A percentile compares a stretch with the other conserved stretches of the same genome.
These are phyloP conservation scores for Aureobasidium sp. DNA, from an alignment of 2,329 filamentous ascomycete species.

Conservation along the genomic window DNA sequence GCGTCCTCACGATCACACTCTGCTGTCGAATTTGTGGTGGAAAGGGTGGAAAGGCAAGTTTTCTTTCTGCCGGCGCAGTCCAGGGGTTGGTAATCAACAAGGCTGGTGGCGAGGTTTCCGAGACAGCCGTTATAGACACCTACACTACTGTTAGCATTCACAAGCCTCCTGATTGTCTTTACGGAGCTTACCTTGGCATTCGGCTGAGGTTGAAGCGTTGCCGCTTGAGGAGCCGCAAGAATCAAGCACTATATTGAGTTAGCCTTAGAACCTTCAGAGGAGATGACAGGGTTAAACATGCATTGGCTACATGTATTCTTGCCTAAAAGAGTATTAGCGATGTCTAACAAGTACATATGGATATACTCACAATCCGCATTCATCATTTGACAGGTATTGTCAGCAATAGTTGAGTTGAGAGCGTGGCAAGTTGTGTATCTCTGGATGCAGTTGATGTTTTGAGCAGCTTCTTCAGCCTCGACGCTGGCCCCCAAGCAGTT, in stretches of 20 bases:
- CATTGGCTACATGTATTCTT: neutral
- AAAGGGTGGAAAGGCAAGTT: neutral
- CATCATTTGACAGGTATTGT: neutral
- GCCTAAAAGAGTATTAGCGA: neutral
- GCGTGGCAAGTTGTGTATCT: neutral
- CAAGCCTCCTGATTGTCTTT: no score
- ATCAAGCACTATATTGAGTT: neutral
- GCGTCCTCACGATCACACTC: no score
- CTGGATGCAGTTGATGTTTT: slow-evolving; percentile 1
- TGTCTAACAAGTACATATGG: neutral
- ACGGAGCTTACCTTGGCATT: neutral
- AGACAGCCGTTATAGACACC: slow-evolving; percentile 10
- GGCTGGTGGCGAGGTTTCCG: neutral
- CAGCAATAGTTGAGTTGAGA: neutral
- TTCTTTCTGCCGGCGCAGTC: neutral
- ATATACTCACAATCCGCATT: neutral
- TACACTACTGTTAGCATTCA: no score
- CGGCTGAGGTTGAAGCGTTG: neutral
- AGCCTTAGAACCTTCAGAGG: no score
- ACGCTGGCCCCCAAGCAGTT: neutral
- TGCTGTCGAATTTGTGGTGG: no score
- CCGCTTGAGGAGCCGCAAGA: neutral
- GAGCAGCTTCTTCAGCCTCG: neutral
- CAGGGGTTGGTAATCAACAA: neutral
- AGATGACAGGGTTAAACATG: no score